A percentile compares a stretch with the other conserved stretches of the same genome.
Evolutionary conservation across 2,329 filamentous ascomycete species (phyloP).

Genomic region (Eurotiales sp.): DNA sequence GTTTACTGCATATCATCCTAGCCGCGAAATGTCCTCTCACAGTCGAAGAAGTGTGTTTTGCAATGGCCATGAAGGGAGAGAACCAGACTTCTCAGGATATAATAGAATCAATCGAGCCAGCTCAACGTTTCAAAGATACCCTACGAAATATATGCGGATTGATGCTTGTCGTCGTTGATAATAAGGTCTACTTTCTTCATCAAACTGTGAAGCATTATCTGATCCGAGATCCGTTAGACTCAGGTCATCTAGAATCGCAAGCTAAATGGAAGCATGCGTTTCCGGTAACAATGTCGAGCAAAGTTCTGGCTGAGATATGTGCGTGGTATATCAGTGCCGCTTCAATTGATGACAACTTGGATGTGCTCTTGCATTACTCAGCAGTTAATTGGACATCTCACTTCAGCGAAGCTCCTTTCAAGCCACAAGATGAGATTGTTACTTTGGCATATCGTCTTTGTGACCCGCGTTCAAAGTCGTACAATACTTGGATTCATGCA

Average conservation of each 20-base stretch:
- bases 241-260: neutral
- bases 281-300: no score
- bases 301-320: no score
- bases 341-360: no score
- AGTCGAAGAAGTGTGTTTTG: conserved; percentile 17
- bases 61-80: conserved; percentile 14
- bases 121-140: no score
- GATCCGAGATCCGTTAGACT: neutral
- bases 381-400: no score
- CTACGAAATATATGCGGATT: conserved; percentile 6
- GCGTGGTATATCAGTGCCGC: no score
- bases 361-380: no score
- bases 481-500: no score
- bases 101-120: neutral
- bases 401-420: no score
- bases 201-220: conserved; percentile 10
- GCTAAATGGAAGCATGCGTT: conserved; percentile 5
- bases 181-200: conserved; percentile 6
- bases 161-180: conserved; percentile 1
- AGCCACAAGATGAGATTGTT: no score
- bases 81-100: conserved; percentile 7
- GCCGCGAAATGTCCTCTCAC: conserved; percentile 17
- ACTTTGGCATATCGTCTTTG: no score
- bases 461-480: no score
- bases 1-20: conserved; percentile 20